Conservation (phyloP, 2,329 filamentous ascomycete genomes). For the Venturia carpophila region DNA sequence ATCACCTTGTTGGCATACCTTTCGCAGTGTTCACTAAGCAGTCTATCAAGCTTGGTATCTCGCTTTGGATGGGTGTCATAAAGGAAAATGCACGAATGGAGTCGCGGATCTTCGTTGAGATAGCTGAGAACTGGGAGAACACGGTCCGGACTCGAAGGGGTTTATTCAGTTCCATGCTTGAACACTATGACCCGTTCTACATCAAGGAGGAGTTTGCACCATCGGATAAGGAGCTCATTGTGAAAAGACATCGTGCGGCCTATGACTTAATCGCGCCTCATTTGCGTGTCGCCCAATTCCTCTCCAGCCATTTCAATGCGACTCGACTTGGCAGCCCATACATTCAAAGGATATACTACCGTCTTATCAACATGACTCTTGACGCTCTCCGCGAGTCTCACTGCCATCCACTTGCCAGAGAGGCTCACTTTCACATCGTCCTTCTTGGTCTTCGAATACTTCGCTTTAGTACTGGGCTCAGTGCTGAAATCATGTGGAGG, state of each 20-base stretch:
- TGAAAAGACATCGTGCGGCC: slow-evolving; percentile 67
- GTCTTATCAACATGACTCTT: slow-evolving; percentile 71
- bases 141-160: slow-evolving; percentile 71
- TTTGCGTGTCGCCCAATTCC: slow-evolving; percentile 74
- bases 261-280: slow-evolving; percentile 84
- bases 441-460: slow-evolving; percentile 75
- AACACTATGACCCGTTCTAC: slow-evolving; percentile 78
- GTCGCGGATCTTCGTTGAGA: slow-evolving; percentile 74
- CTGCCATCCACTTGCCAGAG: slow-evolving; percentile 78
- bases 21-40: slow-evolving; percentile 91
- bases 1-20: slow-evolving; percentile 84
- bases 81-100: slow-evolving; percentile 91
- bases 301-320: slow-evolving; percentile 91
- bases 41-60: slow-evolving; percentile 90
- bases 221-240: slow-evolving; percentile 68
- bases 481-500: slow-evolving; percentile 63
- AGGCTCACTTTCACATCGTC: slow-evolving; percentile 83
- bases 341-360: slow-evolving; percentile 71
- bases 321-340: slow-evolving; percentile 78
- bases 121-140: slow-evolving; percentile 83
- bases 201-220: slow-evolving; percentile 87
- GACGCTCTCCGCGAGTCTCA: slow-evolving; percentile 62
- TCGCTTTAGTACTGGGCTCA: slow-evolving; percentile 57
- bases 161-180: slow-evolving; percentile 55
- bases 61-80: slow-evolving; percentile 92